These are phyloP conservation scores for Kappamyces sp. DNA, from an alignment of 192 early-diverging fungal genomes.

Conservation along the genomic window DNA sequence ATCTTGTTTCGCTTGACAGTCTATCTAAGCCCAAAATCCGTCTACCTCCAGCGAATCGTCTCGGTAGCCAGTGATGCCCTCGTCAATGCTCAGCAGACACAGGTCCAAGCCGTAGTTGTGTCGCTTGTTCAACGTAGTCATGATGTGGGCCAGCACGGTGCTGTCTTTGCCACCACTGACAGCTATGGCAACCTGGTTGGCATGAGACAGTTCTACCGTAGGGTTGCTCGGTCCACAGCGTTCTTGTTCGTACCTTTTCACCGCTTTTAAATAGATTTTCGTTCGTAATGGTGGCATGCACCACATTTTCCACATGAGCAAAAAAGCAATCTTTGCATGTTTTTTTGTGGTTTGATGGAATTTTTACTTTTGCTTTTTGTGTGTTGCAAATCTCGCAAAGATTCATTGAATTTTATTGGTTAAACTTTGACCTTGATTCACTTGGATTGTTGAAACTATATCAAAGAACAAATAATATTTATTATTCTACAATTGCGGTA, in stretches of 20 bases:
- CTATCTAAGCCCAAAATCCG: slow-evolving; percentile 15
- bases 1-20: slow-evolving; percentile 94
- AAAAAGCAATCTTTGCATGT: slow-evolving; percentile 91
- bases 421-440: no score
- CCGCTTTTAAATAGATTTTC: slow-evolving; percentile 77
- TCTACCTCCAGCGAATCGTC: slow-evolving; percentile 87
- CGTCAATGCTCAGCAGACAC: slow-evolving; percentile 90
- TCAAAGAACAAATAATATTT: no score
- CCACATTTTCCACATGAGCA: slow-evolving; percentile 85
- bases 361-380: slow-evolving; percentile 75
- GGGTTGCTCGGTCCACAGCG: no score
- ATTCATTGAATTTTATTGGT: slow-evolving; percentile 27
- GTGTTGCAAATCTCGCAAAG: slow-evolving; percentile 65
- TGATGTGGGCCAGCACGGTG: slow-evolving; percentile 91
- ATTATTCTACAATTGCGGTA: no score
- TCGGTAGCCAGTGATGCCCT: slow-evolving; percentile 95
- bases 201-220: no score
- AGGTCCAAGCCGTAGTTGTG: slow-evolving; percentile 88
- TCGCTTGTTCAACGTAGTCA: slow-evolving; percentile 89
- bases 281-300: slow-evolving; percentile 85
- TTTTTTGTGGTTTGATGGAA: slow-evolving; percentile 86
- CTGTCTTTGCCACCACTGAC: slow-evolving; percentile 86
- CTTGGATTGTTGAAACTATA: no score
- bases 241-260: slow-evolving; percentile 40
- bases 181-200: slow-evolving; percentile 72